phyloP scores from a whole-genome alignment of 331 rosid species.

The Pyracantha coccinea region DNA sequence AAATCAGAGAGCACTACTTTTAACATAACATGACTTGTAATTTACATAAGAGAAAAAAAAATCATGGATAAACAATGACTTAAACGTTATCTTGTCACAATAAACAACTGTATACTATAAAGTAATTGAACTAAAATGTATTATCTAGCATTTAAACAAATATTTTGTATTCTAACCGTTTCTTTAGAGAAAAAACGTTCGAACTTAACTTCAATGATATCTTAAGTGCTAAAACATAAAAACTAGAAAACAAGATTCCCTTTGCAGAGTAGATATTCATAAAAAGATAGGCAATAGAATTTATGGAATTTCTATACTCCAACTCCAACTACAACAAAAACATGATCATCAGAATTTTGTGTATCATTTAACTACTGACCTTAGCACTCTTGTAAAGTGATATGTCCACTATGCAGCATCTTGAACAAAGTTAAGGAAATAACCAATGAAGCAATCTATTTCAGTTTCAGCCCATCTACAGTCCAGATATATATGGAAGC shows the following conservation, averaged over 20 bases:
- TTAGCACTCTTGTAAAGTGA: conserved; percentile 84
- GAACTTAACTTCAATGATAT: neutral
- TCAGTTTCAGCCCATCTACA: neutral
- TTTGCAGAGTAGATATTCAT: neutral
- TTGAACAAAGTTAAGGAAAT: conserved; percentile 33
- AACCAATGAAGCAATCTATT: neutral
- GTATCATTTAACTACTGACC: conserved; percentile 29
- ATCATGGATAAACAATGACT: neutral
- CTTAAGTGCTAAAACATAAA: neutral
- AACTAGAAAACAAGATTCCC: neutral
- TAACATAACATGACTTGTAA: neutral
- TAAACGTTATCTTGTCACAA: neutral
- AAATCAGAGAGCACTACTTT: conserved; percentile 12
- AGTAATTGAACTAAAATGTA: neutral
- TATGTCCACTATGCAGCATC: conserved; percentile 95
- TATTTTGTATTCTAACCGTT: neutral
- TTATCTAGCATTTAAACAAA: neutral
- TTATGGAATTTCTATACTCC: neutral
- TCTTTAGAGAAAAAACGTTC: neutral
- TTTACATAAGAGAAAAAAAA: neutral
- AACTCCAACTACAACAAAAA: neutral
- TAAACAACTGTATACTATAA: neutral
- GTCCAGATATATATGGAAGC: neutral
- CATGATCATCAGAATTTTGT: neutral
- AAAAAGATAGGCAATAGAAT: neutral